A percentile compares a stretch with the other conserved stretches of the same genome.
Conservation (phyloP, 441 rosid species). For the Populus hybrid region DNA sequence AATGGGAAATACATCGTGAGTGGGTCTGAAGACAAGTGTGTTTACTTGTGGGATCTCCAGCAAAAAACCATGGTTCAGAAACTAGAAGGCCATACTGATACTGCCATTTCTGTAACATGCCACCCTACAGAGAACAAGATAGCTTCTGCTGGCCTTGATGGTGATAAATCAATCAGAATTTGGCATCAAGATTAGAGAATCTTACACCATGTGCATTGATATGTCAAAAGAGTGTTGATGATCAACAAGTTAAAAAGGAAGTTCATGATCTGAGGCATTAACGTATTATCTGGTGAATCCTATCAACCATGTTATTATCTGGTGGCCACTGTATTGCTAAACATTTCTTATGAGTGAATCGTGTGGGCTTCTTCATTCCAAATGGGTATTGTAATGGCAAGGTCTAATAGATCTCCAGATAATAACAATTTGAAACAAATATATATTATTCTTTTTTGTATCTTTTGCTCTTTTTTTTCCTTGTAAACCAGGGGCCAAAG, state of each 20-base stretch:
- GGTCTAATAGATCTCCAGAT: neutral
- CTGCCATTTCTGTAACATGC: slow-evolving; percentile 78
- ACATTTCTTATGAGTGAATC: neutral
- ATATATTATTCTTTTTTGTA: neutral
- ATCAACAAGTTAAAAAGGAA: neutral
- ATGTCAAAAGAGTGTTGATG: neutral
- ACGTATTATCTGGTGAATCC: neutral
- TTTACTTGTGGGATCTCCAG: slow-evolving; percentile 93
- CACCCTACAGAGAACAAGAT: slow-evolving; percentile 71
- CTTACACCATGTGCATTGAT: neutral
- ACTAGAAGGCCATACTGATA: slow-evolving; percentile 79
- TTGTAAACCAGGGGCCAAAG: neutral
- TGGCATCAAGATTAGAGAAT: slow-evolving; percentile 72
- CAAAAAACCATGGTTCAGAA: slow-evolving; percentile 73
- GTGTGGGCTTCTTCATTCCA: neutral
- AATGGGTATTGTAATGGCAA: neutral
- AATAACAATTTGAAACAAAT: neutral
- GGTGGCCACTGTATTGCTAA: neutral
- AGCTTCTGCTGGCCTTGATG: slow-evolving; percentile 80
- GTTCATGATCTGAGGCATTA: neutral
- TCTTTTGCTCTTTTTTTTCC: neutral
- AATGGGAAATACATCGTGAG: slow-evolving; percentile 90
- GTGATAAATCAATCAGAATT: slow-evolving; percentile 67
- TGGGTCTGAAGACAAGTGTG: slow-evolving; percentile 88
- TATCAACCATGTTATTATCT: neutral